phyloP scores from a whole-genome alignment of 192 early-diverging fungal species.

The Coemansia erecta region DNA sequence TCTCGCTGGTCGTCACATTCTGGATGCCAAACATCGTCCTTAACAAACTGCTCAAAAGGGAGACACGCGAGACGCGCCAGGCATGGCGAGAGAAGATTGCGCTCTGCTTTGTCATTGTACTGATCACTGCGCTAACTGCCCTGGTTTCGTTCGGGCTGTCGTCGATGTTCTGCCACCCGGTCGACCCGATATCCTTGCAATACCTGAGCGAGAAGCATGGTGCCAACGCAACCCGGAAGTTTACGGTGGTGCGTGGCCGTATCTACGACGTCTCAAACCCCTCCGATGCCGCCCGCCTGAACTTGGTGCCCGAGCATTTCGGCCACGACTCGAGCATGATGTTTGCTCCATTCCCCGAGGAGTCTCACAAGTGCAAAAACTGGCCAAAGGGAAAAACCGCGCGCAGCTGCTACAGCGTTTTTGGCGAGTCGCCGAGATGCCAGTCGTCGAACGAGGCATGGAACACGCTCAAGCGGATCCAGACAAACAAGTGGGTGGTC shows the following conservation, averaged over 20 bases:
- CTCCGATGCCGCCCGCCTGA: constrained; percentile 1
- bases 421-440: constrained; percentile 18
- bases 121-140: constrained; percentile 34
- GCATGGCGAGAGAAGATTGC: constrained; percentile 83
- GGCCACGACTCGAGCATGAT: constrained; percentile 56
- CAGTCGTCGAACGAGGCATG: constrained; percentile 17
- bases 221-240: constrained; percentile 7
- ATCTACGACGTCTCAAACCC: constrained; percentile 32
- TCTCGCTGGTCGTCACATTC: constrained; percentile 64
- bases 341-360: constrained; percentile 45
- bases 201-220: constrained; percentile 21
- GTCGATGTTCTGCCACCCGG: constrained; percentile 40
- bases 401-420: constrained; percentile 29
- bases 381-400: constrained; percentile 38
- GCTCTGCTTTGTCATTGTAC: constrained; percentile 74
- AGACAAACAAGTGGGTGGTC: constrained; percentile 54
- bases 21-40: constrained; percentile 67
- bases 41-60: constrained; percentile 51
- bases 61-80: constrained; percentile 63
- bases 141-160: constrained; percentile 35
- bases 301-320: constrained; percentile 16
- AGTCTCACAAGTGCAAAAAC: constrained; percentile 15
- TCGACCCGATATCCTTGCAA: constrained; percentile 21
- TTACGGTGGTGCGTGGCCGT: constrained; percentile 33
- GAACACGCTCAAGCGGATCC: constrained; percentile 24